Percentiles rank a stretch among this genome's conserved stretches.
Conservation (phyloP, 345 rosid species). For the Turnera subulata region DNA sequence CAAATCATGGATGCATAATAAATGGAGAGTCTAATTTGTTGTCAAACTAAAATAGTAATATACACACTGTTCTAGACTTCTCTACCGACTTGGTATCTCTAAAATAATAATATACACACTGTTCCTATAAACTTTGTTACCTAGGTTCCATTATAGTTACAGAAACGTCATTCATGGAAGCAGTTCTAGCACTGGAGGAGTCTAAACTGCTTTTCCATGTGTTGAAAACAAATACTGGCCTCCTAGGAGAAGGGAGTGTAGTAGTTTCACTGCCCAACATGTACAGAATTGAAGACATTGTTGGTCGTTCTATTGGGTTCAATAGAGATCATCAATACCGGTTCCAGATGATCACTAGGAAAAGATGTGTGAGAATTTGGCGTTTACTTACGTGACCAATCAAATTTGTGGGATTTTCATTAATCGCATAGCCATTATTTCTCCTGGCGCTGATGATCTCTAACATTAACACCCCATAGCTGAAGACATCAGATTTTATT, state of each 20-base stretch:
- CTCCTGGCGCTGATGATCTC: conserved; percentile 22
- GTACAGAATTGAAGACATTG: background rate
- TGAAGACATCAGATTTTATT: conserved; percentile 19
- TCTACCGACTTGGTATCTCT: too few relatives aligned
- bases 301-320: background rate
- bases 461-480: conserved; percentile 22
- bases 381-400: conserved; percentile 13
- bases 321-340: too few relatives aligned
- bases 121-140: too few relatives aligned
- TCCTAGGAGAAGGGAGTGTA: background rate
- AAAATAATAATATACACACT: too few relatives aligned
- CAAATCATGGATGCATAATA: too few relatives aligned
- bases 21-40: too few relatives aligned
- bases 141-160: background rate
- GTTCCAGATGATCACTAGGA: background rate
- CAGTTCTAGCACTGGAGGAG: background rate
- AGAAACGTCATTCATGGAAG: background rate
- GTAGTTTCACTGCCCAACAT: background rate
- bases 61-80: too few relatives aligned
- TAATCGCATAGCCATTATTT: background rate
- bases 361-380: too few relatives aligned
- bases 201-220: background rate
- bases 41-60: too few relatives aligned
- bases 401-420: background rate
- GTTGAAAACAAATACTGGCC: background rate